Percentiles rank a stretch among this genome's conserved stretches.
phyloP scores from a whole-genome alignment of 1,139 yeast genomes.

The Zygosaccharomyces pseudobailii region DNA sequence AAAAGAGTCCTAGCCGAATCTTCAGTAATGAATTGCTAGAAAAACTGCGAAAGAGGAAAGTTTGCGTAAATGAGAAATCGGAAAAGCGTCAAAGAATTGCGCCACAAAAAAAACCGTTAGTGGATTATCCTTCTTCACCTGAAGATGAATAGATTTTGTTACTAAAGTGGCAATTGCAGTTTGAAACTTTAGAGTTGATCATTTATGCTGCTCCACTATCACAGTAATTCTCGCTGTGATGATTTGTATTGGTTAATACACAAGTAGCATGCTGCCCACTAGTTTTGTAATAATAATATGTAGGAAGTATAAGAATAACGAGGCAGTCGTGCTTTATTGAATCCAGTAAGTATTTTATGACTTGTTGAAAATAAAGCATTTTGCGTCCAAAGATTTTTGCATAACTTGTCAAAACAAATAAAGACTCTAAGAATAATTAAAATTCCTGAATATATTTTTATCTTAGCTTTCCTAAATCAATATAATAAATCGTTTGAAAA shows the following conservation, averaged over 20 bases:
- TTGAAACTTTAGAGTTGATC: too few relatives aligned
- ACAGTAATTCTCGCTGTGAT: background rate
- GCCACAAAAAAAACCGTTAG: constrained; percentile 1
- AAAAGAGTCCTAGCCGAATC: background rate
- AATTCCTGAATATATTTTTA: too few relatives aligned
- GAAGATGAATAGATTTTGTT: constrained; percentile 4
- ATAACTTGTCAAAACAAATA: too few relatives aligned
- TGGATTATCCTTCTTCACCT: constrained; percentile 11
- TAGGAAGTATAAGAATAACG: too few relatives aligned
- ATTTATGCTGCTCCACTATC: background rate
- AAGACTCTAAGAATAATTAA: too few relatives aligned
- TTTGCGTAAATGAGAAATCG: background rate
- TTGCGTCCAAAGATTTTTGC: too few relatives aligned
- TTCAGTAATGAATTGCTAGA: constrained; percentile 6
- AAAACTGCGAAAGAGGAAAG: constrained; percentile 10
- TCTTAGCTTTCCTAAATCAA: constrained; percentile 1
- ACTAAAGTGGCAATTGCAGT: background rate
- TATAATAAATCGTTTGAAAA: constrained; percentile 17
- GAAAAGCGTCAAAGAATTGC: background rate
- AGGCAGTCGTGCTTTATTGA: too few relatives aligned
- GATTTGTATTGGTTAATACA: too few relatives aligned
- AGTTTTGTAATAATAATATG: too few relatives aligned
- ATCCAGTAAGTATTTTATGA: too few relatives aligned
- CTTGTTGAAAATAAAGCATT: too few relatives aligned
- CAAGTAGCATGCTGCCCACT: too few relatives aligned